Conservation (phyloP, 768 basidiomycete genomes). For the Lactarius vividus region DNA sequence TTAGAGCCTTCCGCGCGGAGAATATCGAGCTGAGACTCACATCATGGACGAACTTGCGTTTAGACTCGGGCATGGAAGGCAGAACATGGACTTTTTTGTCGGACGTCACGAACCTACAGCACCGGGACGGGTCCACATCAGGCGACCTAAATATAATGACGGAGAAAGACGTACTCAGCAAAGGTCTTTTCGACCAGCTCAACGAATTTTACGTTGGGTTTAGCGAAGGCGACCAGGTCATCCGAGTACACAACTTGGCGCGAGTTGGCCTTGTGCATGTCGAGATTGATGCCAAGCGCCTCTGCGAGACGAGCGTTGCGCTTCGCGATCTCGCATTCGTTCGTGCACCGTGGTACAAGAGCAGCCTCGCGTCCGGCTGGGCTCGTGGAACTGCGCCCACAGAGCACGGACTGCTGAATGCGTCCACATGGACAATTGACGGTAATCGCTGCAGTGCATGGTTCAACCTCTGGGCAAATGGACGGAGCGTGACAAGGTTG, state of each 20-base stretch:
- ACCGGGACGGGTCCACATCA: neutral
- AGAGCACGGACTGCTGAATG: slow-evolving; percentile 67
- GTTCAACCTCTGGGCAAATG: slow-evolving; percentile 72
- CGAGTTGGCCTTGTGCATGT: slow-evolving; percentile 39
- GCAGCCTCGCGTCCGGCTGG: slow-evolving; percentile 42
- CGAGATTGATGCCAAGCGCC: slow-evolving; percentile 79
- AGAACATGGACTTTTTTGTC: slow-evolving; percentile 67
- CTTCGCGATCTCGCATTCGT: slow-evolving; percentile 80
- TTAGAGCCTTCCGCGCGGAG: slow-evolving; percentile 8
- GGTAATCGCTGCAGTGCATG: slow-evolving; percentile 66
- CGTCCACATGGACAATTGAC: slow-evolving; percentile 83
- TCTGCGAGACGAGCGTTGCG: slow-evolving; percentile 88
- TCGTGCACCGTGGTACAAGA: slow-evolving; percentile 66
- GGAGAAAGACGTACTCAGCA: slow-evolving; percentile 54
- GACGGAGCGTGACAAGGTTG: slow-evolving; percentile 86
- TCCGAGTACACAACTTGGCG: slow-evolving; percentile 52
- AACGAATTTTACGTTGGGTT: slow-evolving; percentile 63
- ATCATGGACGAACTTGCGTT: slow-evolving; percentile 80
- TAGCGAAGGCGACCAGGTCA: slow-evolving; percentile 61
- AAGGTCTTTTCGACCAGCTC: slow-evolving; percentile 76
- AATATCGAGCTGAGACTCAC: slow-evolving; percentile 40
- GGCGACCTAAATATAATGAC: slow-evolving; percentile 22
- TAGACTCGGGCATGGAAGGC: slow-evolving; percentile 75
- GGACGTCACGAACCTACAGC: slow-evolving; percentile 60
- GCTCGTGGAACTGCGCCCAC: slow-evolving; percentile 56